Base-by-base conservation (phyloP, 179 eudicot species). In the Drosera spatulata region DNA sequence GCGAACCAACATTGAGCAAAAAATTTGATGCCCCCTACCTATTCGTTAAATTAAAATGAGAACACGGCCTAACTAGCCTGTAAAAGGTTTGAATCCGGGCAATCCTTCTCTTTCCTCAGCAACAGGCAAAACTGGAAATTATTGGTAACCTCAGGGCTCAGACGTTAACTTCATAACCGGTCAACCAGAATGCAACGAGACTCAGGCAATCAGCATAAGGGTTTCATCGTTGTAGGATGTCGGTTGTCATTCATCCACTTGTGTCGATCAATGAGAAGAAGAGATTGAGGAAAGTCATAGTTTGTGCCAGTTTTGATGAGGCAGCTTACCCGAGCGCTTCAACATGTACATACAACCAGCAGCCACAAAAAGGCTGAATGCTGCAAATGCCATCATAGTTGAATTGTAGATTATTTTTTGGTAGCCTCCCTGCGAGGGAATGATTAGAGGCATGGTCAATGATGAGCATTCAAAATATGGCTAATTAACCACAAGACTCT, bases 311-410 rank as follows among this genome's bases (percentile, higher is more conserved):
- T 71, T 84, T 50, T 79, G 91, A 63, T 81, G 94, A 72, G 78
- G 88, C 72, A 85, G 87, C 79, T 90, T 94, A 51, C 96, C 95
- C 62, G 72, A 73, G 42, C 75, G 73, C 76, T 81, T 94, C 75
- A 94, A 72, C 68, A 77, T 56, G 73, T 86, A 65, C 78, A 90
- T 72, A 72, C 96, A 83, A 45, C 84, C 84, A 57, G 99, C 96
- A 39, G 91, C 88, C 50, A 78, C 71, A 64, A 94, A 85, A 7
- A 90, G 73, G 40, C 84, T 83, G 50, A 94, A 52, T 50, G 87
- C 88, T 65, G 87, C 88, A 60, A 85, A 61, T 59, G 86, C 80
- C 3, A 70, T 70, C 51, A 93, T 64, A 10, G 90, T 79, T 45
- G 99, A 81, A 79, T 94, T 94, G 51, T 71, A 81, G 38, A 90